Conservation (phyloP, 2,329 filamentous ascomycete genomes). For the Cladobotryum protrusum region DNA sequence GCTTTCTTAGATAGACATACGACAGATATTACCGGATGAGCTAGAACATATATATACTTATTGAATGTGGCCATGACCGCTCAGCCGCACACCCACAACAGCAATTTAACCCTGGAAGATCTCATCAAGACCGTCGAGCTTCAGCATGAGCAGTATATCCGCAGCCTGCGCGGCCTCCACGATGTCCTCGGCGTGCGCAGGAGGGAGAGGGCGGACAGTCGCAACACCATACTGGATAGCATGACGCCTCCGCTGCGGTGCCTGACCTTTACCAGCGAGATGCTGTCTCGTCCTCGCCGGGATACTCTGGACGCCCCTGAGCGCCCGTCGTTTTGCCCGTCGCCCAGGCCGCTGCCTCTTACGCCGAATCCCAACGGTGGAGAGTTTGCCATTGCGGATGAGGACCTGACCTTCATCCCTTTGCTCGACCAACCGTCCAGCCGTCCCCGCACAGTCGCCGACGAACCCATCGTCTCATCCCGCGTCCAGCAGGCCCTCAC, state of each 20-base stretch:
- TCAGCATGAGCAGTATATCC: slow-evolving; percentile 30
- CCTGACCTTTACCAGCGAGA: slow-evolving; percentile 13
- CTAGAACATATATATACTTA: neutral
- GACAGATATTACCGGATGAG: no score
- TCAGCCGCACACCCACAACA: slow-evolving; percentile 12
- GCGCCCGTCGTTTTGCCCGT: slow-evolving; percentile 18
- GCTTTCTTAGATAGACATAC: no score
- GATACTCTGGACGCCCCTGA: slow-evolving; percentile 25
- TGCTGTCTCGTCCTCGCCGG: slow-evolving; percentile 19
- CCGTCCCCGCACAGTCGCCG: slow-evolving; percentile 5
- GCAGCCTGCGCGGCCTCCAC: slow-evolving; percentile 23
- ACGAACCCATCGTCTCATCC: slow-evolving; percentile 13
- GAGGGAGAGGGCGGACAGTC: slow-evolving; percentile 18
- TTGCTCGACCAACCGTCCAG: slow-evolving; percentile 18
- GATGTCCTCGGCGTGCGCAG: slow-evolving; percentile 19
- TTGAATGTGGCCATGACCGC: slow-evolving; percentile 10
- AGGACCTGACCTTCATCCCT: slow-evolving; percentile 27
- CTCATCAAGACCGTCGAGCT: slow-evolving; percentile 27
- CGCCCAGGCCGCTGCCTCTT: slow-evolving; percentile 16
- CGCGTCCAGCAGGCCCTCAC: slow-evolving; percentile 15
- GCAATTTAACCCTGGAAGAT: slow-evolving; percentile 22
- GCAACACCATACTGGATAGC: slow-evolving; percentile 15
- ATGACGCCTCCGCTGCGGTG: slow-evolving; percentile 25
- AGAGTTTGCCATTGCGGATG: slow-evolving; percentile 20
- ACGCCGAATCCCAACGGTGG: slow-evolving; percentile 18